Evolutionary conservation across 148 eudicot genomes (phyloP).

Genomic region (Vaccinium corymbosum): DNA sequence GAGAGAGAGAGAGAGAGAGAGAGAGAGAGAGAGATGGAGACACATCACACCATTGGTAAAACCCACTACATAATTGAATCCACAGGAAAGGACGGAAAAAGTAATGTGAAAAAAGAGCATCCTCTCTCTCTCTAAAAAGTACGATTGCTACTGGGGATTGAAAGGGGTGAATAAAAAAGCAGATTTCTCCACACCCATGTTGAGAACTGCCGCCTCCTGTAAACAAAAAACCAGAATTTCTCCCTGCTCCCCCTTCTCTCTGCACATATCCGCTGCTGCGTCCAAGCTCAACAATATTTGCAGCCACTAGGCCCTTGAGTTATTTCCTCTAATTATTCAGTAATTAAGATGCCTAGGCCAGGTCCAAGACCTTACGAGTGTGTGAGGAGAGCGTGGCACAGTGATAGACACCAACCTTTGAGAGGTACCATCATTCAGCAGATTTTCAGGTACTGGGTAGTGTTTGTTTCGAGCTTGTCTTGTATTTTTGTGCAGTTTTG

Average conservation of each 20-base stretch:
- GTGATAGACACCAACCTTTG: constrained; percentile 87
- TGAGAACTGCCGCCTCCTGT: constrained; percentile 23
- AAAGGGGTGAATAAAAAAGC: constrained; percentile 20
- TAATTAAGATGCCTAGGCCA: constrained; percentile 72
- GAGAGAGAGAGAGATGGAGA: neutral
- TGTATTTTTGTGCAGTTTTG: constrained; percentile 6
- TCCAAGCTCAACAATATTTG: neutral
- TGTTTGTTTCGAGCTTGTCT: neutral
- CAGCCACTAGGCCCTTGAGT: neutral
- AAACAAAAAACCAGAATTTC: constrained; percentile 16
- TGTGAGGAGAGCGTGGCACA: constrained; percentile 95
- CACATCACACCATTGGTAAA: constrained; percentile 18
- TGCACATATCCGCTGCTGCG: neutral
- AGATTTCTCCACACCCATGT: constrained; percentile 25
- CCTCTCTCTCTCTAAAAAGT: constrained; percentile 29
- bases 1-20: neutral
- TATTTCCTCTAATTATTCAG: neutral
- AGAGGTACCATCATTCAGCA: constrained; percentile 79
- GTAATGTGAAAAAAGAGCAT: neutral
- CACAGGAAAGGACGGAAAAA: neutral
- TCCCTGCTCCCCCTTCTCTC: neutral
- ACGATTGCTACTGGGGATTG: constrained; percentile 30
- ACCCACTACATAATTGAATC: constrained; percentile 20
- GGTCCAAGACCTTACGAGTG: constrained; percentile 97
- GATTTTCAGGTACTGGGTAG: constrained; percentile 58